Percentiles rank a stretch among this genome's conserved stretches.
These are phyloP conservation scores for Tricholomella constricta DNA, from an alignment of 768 basidiomycete species.

Conservation along the genomic window DNA sequence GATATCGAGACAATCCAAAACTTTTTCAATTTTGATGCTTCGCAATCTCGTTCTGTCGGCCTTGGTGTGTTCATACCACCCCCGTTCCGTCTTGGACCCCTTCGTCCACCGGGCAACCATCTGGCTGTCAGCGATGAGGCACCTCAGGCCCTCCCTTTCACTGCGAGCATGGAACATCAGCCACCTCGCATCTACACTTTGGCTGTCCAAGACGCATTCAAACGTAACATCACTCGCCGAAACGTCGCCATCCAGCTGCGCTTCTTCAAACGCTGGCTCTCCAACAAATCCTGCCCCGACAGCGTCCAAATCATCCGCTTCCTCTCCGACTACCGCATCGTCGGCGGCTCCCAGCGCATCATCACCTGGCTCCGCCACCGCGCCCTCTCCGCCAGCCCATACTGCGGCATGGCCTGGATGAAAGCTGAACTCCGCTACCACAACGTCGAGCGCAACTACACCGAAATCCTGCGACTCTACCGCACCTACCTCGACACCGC, in stretches of 20 bases:
- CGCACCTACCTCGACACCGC: not conserved
- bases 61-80: not conserved
- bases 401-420: conserved; percentile 9
- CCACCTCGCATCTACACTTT: not conserved
- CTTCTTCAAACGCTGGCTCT: conserved; percentile 3
- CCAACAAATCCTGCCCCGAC: not conserved
- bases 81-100: not conserved
- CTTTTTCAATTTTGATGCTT: not conserved
- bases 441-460: conserved; percentile 7
- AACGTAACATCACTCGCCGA: not conserved
- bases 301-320: not conserved
- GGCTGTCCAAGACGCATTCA: not conserved
- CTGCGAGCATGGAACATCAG: not conserved
- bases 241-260: conserved; percentile 7
- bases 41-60: not conserved
- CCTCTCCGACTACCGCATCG: conserved; percentile 5
- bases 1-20: conserved; percentile 5
- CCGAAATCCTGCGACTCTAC: conserved; percentile 11
- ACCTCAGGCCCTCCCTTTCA: not conserved
- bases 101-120: not conserved
- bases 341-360: conserved; percentile 4
- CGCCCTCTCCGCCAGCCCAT: conserved; percentile 1
- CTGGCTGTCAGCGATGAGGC: not conserved
- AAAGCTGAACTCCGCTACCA: conserved; percentile 10
- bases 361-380: conserved; percentile 6